Evolutionary conservation across 169 alveolate species (phyloP).

Genomic region (Eimeria falciformis): DNA sequence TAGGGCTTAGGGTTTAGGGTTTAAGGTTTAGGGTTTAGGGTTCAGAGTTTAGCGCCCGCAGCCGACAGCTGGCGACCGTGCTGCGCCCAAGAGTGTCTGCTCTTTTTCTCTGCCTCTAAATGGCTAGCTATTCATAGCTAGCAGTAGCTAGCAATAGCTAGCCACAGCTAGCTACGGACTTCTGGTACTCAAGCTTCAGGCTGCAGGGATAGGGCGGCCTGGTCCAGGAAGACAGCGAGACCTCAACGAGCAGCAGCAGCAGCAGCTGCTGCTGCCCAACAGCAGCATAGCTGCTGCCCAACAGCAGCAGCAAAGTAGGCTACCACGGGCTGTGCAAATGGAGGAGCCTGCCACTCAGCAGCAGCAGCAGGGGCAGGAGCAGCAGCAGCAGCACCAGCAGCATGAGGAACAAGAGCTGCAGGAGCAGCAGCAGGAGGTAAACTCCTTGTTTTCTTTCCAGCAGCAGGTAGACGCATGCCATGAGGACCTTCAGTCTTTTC

Average conservation of each 20-base stretch:
- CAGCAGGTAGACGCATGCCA: neutral
- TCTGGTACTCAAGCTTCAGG: neutral
- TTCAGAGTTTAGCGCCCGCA: neutral
- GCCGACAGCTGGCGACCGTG: slow-evolving; percentile 18
- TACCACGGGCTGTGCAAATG: neutral
- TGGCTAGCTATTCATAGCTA: too few relatives aligned
- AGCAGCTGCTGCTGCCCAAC: neutral
- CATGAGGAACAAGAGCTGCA: neutral
- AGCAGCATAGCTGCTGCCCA: neutral
- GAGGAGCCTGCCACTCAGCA: neutral
- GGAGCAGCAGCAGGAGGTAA: neutral
- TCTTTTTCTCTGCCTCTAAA: neutral
- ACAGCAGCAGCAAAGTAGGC: neutral
- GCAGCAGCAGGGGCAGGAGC: neutral
- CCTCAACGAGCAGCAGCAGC: neutral
- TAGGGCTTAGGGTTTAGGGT: neutral
- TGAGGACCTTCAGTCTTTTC: slow-evolving; percentile 7
- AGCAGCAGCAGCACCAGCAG: neutral
- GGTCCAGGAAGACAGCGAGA: neutral
- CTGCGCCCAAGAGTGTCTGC: neutral
- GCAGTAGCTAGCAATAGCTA: neutral
- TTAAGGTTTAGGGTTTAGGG: neutral
- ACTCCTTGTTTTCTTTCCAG: neutral
- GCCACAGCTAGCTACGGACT: neutral
- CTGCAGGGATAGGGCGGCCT: neutral